Evolutionary conservation across 805 yeast species (phyloP).

Genomic region (Candida nonsorbophila): DNA sequence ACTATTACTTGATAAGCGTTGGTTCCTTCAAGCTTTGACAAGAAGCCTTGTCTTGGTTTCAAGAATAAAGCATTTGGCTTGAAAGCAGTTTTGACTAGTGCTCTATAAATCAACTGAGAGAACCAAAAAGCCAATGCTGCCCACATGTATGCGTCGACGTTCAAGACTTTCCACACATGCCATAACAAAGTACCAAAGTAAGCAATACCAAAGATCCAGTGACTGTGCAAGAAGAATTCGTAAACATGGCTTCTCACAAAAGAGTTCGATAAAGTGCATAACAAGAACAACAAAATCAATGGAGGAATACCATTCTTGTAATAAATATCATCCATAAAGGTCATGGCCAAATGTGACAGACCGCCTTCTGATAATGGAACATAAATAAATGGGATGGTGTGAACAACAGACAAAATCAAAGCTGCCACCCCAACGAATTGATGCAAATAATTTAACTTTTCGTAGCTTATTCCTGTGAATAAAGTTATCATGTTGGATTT

Average conservation of each 20-base stretch:
- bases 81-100: conserved; percentile 40
- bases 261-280: conserved; percentile 40
- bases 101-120: conserved; percentile 42
- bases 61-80: conserved; percentile 38
- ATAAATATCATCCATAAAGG: conserved; percentile 13
- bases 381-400: conserved; percentile 44
- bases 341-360: conserved; percentile 10
- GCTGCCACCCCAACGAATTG: conserved; percentile 42
- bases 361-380: conserved; percentile 50
- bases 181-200: conserved; percentile 42
- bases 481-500: conserved; percentile 45
- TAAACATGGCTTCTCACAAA: conserved; percentile 35
- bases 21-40: conserved; percentile 17
- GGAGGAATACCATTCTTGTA: conserved; percentile 44
- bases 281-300: conserved; percentile 35
- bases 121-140: conserved; percentile 51
- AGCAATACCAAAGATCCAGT: conserved; percentile 49
- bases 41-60: conserved; percentile 29
- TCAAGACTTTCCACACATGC: conserved; percentile 34
- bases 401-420: conserved; percentile 41
- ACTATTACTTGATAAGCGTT: conserved; percentile 31
- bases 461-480: conserved; percentile 51
- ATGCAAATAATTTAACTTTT: conserved; percentile 48
- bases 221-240: conserved; percentile 46
- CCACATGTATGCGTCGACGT: conserved; percentile 39